Conservation (phyloP, 805 yeast species). For the Saccharomycopsis schoenii region DNA sequence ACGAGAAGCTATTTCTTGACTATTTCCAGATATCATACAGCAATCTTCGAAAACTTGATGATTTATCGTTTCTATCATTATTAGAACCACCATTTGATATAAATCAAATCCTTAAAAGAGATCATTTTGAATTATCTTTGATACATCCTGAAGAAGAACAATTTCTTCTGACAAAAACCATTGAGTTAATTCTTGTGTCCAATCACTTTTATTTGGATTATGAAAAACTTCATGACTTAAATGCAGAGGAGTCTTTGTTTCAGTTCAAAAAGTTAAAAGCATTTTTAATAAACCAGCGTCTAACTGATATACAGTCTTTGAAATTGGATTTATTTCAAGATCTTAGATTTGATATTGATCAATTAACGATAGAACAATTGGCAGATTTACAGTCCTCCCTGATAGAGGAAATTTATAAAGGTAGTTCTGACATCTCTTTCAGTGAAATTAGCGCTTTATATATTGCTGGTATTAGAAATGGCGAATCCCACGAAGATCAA, state of each 20-base stretch:
- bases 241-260: slow-evolving; percentile 7
- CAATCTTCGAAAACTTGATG: slow-evolving; percentile 5
- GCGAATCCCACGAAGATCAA: slow-evolving; percentile 19
- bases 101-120: slow-evolving; percentile 14
- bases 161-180: slow-evolving; percentile 8
- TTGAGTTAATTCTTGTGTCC: slow-evolving; percentile 15
- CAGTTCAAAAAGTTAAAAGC: slow-evolving; percentile 7
- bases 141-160: slow-evolving; percentile 11
- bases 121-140: slow-evolving; percentile 17
- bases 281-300: background rate
- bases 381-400: background rate
- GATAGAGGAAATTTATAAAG: slow-evolving; percentile 16
- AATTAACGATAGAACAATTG: background rate
- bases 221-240: slow-evolving; percentile 6
- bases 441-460: slow-evolving; percentile 19
- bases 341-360: background rate
- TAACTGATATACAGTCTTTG: background rate
- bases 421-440: slow-evolving; percentile 12
- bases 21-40: slow-evolving; percentile 13
- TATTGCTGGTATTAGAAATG: slow-evolving; percentile 21
- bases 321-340: background rate
- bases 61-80: background rate
- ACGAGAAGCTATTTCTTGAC: slow-evolving; percentile 14
- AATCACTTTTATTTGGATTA: slow-evolving; percentile 10
- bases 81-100: slow-evolving; percentile 1